Evolutionary conservation across 768 basidiomycete genomes (phyloP).

Genomic region (Tylopilus felleus): DNA sequence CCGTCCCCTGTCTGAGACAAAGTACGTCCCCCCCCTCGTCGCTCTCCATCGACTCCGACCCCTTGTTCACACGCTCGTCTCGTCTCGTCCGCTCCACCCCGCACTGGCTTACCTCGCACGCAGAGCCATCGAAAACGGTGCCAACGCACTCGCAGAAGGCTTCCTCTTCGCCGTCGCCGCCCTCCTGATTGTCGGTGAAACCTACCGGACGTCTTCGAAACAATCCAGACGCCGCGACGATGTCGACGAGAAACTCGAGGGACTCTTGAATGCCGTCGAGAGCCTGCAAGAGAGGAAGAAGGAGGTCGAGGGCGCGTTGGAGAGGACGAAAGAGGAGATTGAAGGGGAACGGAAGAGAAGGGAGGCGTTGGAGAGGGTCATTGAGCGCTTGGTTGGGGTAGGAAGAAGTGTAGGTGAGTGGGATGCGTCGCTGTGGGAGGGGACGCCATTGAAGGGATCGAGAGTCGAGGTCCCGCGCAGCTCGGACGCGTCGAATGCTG

Average conservation of each 20-base stretch:
- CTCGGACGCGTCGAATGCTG: slow-evolving; percentile 4
- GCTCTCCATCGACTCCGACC: no score
- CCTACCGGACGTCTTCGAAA: slow-evolving; percentile 70
- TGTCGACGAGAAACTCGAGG: slow-evolving; percentile 70
- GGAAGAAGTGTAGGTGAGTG: slow-evolving; percentile 62
- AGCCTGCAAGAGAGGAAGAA: slow-evolving; percentile 43
- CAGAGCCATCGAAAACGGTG: slow-evolving; percentile 84
- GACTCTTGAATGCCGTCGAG: slow-evolving; percentile 44
- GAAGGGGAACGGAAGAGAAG: slow-evolving; percentile 38
- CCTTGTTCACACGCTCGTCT: neutral
- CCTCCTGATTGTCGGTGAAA: slow-evolving; percentile 68
- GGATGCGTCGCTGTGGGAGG: slow-evolving; percentile 48
- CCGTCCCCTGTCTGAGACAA: slow-evolving; percentile 73
- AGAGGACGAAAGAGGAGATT: slow-evolving; percentile 42
- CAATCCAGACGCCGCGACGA: slow-evolving; percentile 66
- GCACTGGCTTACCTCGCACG: neutral
- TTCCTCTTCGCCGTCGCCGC: slow-evolving; percentile 81
- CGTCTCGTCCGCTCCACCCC: no score
- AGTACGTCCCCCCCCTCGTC: slow-evolving; percentile 37
- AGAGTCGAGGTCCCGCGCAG: slow-evolving; percentile 33
- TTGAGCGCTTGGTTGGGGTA: slow-evolving; percentile 67
- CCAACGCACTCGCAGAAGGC: slow-evolving; percentile 80
- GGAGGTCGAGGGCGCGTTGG: slow-evolving; percentile 42
- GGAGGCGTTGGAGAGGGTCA: slow-evolving; percentile 61
- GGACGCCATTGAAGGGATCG: slow-evolving; percentile 51